These are phyloP conservation scores for Penicillium mononematosum DNA, from an alignment of 495 filamentous ascomycete species.

Conservation along the genomic window DNA sequence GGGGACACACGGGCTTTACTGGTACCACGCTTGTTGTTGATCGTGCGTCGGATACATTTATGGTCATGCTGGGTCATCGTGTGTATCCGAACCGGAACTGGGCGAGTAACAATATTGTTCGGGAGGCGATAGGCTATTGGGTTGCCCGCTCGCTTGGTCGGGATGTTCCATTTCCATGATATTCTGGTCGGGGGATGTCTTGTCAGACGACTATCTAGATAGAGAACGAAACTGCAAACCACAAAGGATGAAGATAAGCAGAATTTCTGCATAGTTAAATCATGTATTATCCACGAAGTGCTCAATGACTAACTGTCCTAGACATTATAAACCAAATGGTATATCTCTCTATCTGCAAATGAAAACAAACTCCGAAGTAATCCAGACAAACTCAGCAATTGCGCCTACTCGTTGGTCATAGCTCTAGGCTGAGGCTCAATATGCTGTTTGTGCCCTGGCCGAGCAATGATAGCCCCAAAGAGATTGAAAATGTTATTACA, in stretches of 20 bases:
- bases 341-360: background rate
- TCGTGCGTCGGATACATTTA: conserved; percentile 23
- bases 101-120: conserved; percentile 30
- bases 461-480: conserved; percentile 26
- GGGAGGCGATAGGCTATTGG: conserved; percentile 28
- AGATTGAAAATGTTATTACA: conserved; percentile 26
- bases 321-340: background rate
- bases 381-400: background rate
- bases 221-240: background rate
- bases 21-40: conserved; percentile 28
- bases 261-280: background rate
- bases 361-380: background rate
- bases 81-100: conserved; percentile 28
- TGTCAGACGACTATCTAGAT: background rate
- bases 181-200: background rate
- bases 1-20: conserved; percentile 29
- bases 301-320: background rate
- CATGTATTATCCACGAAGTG: background rate
- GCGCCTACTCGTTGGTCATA: background rate
- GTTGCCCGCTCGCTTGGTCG: conserved; percentile 24
- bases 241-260: background rate
- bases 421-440: conserved; percentile 1
- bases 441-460: conserved; percentile 15
- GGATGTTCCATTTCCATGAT: conserved; percentile 21
- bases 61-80: conserved; percentile 24